Percentiles rank a stretch among this genome's conserved stretches.
These are phyloP conservation scores for Coffea canephora DNA, from an alignment of 257 asterid genomes.

Conservation along the genomic window DNA sequence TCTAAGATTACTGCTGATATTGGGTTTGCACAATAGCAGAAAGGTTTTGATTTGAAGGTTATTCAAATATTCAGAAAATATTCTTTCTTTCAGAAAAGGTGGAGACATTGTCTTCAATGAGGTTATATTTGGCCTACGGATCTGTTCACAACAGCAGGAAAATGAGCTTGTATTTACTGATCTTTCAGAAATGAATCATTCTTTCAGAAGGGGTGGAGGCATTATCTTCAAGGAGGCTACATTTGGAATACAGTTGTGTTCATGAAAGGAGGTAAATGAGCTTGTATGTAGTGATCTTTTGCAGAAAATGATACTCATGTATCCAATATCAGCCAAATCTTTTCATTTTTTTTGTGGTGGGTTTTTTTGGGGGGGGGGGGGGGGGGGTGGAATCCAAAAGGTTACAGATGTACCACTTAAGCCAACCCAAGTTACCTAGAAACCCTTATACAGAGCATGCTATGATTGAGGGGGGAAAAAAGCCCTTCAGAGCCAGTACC, in stretches of 20 bases:
- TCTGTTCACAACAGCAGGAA: not conserved
- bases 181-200: not conserved
- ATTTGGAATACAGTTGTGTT: not conserved
- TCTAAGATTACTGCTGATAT: not conserved
- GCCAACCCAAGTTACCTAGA: not conserved
- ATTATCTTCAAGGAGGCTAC: not conserved
- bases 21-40: not conserved
- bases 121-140: not conserved
- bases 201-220: not conserved
- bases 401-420: not conserved
- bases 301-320: not conserved
- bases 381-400: not conserved
- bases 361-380: not conserved
- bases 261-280: not conserved
- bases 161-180: not conserved
- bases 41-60: too few relatives aligned
- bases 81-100: not conserved
- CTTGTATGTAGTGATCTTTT: not conserved
- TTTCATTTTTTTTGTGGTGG: not conserved
- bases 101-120: not conserved
- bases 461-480: not conserved
- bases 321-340: not conserved
- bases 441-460: not conserved
- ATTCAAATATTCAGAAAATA: too few relatives aligned
- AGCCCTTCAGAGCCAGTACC: conserved; percentile 38